Conservation (phyloP, 176 grass and related monocot genomes). For the Triticum monococcum region DNA sequence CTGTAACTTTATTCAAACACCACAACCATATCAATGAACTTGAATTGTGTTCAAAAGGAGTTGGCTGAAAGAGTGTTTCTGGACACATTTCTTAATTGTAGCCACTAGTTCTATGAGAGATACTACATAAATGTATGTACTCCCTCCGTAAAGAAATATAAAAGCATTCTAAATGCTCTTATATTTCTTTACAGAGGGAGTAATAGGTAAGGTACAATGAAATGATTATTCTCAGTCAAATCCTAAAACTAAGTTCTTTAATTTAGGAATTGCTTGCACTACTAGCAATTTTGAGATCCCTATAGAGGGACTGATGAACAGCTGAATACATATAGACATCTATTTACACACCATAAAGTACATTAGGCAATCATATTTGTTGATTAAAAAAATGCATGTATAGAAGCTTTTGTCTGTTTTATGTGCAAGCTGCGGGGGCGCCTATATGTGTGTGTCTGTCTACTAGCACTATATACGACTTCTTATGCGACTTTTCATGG, state of each 20-base stretch:
- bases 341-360: neutral
- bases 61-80: neutral
- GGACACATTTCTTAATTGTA: neutral
- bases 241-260: neutral
- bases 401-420: neutral
- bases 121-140: neutral
- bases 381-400: neutral
- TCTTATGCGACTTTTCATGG: neutral
- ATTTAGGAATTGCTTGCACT: neutral
- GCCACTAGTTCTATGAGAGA: neutral
- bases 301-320: constrained; percentile 1
- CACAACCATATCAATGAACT: neutral
- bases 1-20: neutral
- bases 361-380: neutral
- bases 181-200: too few relatives aligned
- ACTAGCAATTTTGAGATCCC: neutral
- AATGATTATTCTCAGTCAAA: neutral
- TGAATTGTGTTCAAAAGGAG: neutral
- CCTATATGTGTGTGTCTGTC: neutral
- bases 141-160: too few relatives aligned
- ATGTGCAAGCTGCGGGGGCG: neutral
- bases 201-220: neutral
- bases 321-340: neutral
- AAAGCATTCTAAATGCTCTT: too few relatives aligned
- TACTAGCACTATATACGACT: neutral